Base-by-base conservation (phyloP, 164 flowering plant genomes). In the Vitis rotundifolia region DNA sequence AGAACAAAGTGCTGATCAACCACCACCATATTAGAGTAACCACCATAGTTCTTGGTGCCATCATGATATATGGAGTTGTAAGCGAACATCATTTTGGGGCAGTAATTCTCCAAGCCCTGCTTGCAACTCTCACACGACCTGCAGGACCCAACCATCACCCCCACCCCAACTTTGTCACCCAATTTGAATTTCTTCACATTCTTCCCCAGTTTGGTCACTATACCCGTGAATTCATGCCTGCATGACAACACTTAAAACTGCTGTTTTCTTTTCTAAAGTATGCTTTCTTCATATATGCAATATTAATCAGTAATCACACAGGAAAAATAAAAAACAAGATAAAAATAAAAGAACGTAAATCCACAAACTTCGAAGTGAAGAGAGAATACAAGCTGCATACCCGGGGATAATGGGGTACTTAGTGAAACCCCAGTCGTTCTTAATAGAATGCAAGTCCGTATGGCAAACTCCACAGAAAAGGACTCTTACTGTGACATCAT, bases 381-480 rank as follows among this genome's bases (percentile, higher is more conserved):
- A 22, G 26, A 22, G 26, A 22, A 22, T 22, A 66, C 8, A 52
- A 64, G 59, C n/a, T 18, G 15, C 75, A 13, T 78, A 82, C 88
- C 88, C 88, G 7, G 86, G 86, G 59, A 85, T 79, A 28, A 84
- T 9, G 7, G 90, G 90, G 61, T 78, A 86, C 14, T 9, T 49
- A 10, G 85, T 56, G 49, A 70, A 29, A 0, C 86, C 83, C 88
- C 88, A 84, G 0, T 86, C 86, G 51, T 86, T 84, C 71, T 70
- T 83, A 13, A 59, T 9, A 19, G 18, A 1, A 51, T 83, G 86
- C 44, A 86, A 62, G 61, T 86, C 90, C 9, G 88, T 73, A 57
- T 86, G 90, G 73, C 90, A 86, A 61, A 86, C 76, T 10, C 90
- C 90, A 64, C 90, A 86, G 75, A 66, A 86, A 1, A 77, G 79